phyloP scores from a whole-genome alignment of 164 flowering plant genomes.

The Macadamia tetraphylla region DNA sequence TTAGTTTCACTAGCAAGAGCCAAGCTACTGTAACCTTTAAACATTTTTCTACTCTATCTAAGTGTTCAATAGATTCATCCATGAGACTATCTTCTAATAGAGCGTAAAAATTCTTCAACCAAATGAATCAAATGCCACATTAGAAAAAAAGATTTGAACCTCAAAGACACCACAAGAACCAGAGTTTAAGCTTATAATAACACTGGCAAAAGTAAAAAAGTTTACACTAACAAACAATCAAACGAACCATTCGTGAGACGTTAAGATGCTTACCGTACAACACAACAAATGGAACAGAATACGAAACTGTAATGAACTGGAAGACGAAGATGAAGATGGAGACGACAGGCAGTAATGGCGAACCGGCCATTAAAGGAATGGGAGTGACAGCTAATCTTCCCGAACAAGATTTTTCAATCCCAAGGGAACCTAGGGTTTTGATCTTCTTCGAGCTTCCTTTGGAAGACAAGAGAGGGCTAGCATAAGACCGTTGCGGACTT shows the following conservation, averaged over 20 bases:
- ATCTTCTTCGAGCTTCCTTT: too few species aligned
- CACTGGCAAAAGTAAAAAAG: not conserved
- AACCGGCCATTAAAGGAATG: conserved; percentile 8
- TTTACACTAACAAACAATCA: not conserved
- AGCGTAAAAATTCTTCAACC: not conserved
- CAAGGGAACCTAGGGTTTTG: too few species aligned
- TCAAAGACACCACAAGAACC: too few species aligned
- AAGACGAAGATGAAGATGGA: conserved; percentile 7
- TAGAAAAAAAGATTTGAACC: too few species aligned
- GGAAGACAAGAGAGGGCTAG: too few species aligned
- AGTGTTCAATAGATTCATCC: not conserved
- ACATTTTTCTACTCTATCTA: too few species aligned
- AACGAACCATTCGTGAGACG: not conserved
- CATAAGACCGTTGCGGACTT: too few species aligned
- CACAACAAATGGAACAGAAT: conserved; percentile 55
- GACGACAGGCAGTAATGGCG: conserved; percentile 1
- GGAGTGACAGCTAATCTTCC: too few species aligned
- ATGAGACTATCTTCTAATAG: too few species aligned
- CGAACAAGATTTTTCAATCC: too few species aligned
- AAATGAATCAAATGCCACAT: not conserved
- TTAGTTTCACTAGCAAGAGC: too few species aligned
- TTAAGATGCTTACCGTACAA: conserved; percentile 47
- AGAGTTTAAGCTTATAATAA: not conserved
- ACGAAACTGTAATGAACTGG: conserved; percentile 27
- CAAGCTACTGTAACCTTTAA: too few species aligned